These are phyloP conservation scores for Lentinus brumalis DNA, from an alignment of 768 basidiomycete species.

Conservation along the genomic window DNA sequence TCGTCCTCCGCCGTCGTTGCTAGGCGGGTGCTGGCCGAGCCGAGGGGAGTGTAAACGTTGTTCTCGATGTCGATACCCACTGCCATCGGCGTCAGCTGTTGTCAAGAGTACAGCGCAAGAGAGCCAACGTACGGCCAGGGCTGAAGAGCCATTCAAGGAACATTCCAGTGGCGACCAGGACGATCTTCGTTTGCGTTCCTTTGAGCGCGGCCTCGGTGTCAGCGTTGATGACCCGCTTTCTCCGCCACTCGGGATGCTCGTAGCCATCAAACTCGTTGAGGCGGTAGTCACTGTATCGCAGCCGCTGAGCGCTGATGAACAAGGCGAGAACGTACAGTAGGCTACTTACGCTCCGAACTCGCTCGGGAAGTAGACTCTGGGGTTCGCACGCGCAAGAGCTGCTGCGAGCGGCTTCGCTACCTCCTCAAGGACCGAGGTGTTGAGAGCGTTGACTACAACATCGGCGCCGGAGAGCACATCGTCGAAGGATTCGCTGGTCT, in stretches of 20 bases:
- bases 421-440: neutral
- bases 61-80: constrained; percentile 26
- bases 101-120: neutral
- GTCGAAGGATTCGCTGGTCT: constrained; percentile 11
- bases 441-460: constrained; percentile 24
- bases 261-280: constrained; percentile 20
- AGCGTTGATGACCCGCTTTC: constrained; percentile 6
- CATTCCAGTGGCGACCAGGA: constrained; percentile 14
- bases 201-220: constrained; percentile 1
- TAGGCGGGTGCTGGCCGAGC: constrained; percentile 12
- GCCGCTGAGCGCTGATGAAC: neutral
- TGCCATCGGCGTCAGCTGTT: neutral
- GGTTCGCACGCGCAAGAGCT: constrained; percentile 3
- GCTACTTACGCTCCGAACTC: constrained; percentile 25
- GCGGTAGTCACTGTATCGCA: constrained; percentile 18
- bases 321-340: neutral
- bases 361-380: constrained; percentile 23
- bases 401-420: constrained; percentile 8
- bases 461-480: constrained; percentile 16
- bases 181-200: constrained; percentile 15
- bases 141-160: constrained; percentile 8
- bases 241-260: constrained; percentile 11
- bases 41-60: constrained; percentile 18
- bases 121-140: neutral
- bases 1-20: constrained; percentile 20